phyloP scores from a whole-genome alignment of 768 basidiomycete genomes.

The Amanita exitialis region DNA sequence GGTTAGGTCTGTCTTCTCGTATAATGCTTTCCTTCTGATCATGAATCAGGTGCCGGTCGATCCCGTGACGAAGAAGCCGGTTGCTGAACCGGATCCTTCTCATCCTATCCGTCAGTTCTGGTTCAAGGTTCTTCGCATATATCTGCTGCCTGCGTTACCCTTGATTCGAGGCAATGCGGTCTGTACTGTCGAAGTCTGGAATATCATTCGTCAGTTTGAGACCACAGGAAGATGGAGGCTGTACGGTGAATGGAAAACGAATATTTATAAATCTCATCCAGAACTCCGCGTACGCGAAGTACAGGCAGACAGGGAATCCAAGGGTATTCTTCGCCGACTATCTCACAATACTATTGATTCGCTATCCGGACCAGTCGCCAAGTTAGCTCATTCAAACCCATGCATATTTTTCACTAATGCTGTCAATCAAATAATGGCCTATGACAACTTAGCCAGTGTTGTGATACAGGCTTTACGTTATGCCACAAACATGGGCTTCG shows the following conservation, averaged over 20 bases:
- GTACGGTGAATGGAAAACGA: slow-evolving; percentile 92
- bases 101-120: slow-evolving; percentile 70
- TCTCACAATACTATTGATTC: slow-evolving; percentile 78
- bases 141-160: slow-evolving; percentile 81
- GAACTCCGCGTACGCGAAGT: slow-evolving; percentile 72
- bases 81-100: slow-evolving; percentile 41
- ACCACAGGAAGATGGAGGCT: slow-evolving; percentile 77
- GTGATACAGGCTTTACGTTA: slow-evolving; percentile 86
- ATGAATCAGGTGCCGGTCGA: slow-evolving; percentile 35
- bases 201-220: slow-evolving; percentile 71
- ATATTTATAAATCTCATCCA: slow-evolving; percentile 62
- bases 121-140: slow-evolving; percentile 69
- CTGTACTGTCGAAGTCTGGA: slow-evolving; percentile 89
- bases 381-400: slow-evolving; percentile 91
- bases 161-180: slow-evolving; percentile 81
- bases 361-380: slow-evolving; percentile 81
- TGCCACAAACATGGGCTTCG: slow-evolving; percentile 89
- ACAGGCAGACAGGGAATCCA: slow-evolving; percentile 81
- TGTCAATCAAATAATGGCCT: slow-evolving; percentile 91
- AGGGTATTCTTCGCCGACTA: slow-evolving; percentile 80
- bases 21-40: not conserved
- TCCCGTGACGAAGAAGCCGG: slow-evolving; percentile 49
- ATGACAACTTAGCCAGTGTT: slow-evolving; percentile 85
- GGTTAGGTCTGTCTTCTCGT: slow-evolving; percentile 19
- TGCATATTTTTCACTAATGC: slow-evolving; percentile 84